phyloP scores from a whole-genome alignment of 2,329 filamentous ascomycete genomes.

The Epichloe hybrida region DNA sequence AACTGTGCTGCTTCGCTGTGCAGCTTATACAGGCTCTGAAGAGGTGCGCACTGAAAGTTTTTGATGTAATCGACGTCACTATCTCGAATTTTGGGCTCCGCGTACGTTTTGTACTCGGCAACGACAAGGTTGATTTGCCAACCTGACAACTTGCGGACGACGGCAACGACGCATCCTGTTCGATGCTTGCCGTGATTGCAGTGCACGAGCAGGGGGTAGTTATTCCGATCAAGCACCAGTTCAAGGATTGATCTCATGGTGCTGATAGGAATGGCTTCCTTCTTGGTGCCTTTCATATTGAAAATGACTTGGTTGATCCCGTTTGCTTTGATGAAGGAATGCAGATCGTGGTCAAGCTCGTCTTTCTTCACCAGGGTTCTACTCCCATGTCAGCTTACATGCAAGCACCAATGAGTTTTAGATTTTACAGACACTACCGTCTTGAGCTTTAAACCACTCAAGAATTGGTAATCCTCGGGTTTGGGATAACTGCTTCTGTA shows the following conservation, averaged over 20 bases:
- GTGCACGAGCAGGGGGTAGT: slow-evolving; percentile 74
- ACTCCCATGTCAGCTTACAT: slow-evolving; percentile 6
- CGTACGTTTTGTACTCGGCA: slow-evolving; percentile 60
- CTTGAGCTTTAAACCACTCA: slow-evolving; percentile 56
- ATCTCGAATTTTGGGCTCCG: slow-evolving; percentile 45
- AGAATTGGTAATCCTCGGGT: slow-evolving; percentile 54
- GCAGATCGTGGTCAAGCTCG: slow-evolving; percentile 35
- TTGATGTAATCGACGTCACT: slow-evolving; percentile 47
- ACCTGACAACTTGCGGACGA: slow-evolving; percentile 59
- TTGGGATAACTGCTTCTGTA: slow-evolving; percentile 75
- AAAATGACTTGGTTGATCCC: slow-evolving; percentile 62
- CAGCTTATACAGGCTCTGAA: slow-evolving; percentile 10
- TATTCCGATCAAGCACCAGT: slow-evolving; percentile 55
- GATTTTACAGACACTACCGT: slow-evolving; percentile 55
- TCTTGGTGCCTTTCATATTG: slow-evolving; percentile 80
- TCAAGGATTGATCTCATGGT: slow-evolving; percentile 60
- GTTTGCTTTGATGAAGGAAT: slow-evolving; percentile 49
- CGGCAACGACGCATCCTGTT: slow-evolving; percentile 77
- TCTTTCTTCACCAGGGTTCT: slow-evolving; percentile 54
- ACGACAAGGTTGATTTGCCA: slow-evolving; percentile 51
- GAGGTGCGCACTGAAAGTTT: slow-evolving; percentile 30
- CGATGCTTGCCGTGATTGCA: slow-evolving; percentile 94
- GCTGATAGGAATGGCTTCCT: slow-evolving; percentile 50
- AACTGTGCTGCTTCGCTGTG: slow-evolving; percentile 6
- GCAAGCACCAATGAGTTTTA: background rate